Percentiles rank a stretch among this genome's conserved stretches.
phyloP scores from a whole-genome alignment of 2,329 filamentous ascomycete genomes.

The Penicillium palitans region DNA sequence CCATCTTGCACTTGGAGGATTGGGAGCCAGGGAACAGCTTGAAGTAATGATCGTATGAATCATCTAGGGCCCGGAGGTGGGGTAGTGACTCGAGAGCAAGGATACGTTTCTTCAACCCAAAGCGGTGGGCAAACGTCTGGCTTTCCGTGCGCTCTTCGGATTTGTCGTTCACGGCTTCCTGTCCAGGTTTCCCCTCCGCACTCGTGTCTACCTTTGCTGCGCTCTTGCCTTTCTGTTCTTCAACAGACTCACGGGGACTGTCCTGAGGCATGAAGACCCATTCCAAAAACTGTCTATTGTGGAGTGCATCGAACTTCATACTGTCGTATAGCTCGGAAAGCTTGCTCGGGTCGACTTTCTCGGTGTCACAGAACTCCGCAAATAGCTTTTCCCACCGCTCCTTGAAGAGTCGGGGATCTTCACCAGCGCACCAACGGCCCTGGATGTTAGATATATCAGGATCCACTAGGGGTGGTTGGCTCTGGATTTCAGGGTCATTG shows the following conservation, averaged over 20 bases:
- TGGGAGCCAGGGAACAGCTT: constrained; percentile 79
- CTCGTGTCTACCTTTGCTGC: constrained; percentile 21
- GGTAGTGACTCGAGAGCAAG: constrained; percentile 48
- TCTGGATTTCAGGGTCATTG: constrained; percentile 14
- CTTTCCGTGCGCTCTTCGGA: constrained; percentile 35
- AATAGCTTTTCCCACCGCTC: constrained; percentile 99
- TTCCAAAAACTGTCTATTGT: constrained; percentile 94
- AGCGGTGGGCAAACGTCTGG: constrained; percentile 39
- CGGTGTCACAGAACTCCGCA: constrained; percentile 90
- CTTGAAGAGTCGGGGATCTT: constrained; percentile 90
- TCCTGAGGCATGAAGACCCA: constrained; percentile 93
- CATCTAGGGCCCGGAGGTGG: constrained; percentile 50
- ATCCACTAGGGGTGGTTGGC: constrained; percentile 21
- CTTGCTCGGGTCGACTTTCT: constrained; percentile 98
- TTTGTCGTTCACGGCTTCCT: constrained; percentile 28
- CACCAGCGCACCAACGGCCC: constrained; percentile 90
- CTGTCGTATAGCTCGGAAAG: constrained; percentile 98
- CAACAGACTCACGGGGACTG: constrained; percentile 72
- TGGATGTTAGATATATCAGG: constrained; percentile 72
- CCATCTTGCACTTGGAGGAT: constrained; percentile 74
- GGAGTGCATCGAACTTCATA: constrained; percentile 98
- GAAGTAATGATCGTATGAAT: constrained; percentile 73
- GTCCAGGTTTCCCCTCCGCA: constrained; percentile 22
- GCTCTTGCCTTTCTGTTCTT: constrained; percentile 32
- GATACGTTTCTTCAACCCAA: constrained; percentile 55